Evolutionary conservation across 1,284 basidiomycete genomes (phyloP), one percentile per base, ranked within the genome.

Genomic region (Cryptococcus floricola): DNA sequence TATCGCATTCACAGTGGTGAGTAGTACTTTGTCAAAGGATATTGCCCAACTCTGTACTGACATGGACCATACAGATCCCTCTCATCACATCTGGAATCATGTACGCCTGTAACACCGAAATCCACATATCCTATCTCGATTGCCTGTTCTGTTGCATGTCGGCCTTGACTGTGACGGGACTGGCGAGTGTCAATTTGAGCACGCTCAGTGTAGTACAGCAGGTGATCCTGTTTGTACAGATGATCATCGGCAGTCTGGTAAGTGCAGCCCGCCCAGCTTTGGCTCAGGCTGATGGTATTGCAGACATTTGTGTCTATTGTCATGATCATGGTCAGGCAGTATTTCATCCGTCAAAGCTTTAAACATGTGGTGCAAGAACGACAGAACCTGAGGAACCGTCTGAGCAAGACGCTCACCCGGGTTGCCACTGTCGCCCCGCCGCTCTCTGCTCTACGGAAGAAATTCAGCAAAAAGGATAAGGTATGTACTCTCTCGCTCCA

Each of bases 311-410:
- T 78, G 38, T 76, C 74, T 16, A 62, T 78, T 48, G 58, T 78
- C 50, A 78, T 76, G 73, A 74, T 78, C 52, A 54, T 72, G 18
- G 76, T 78, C 18, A 63, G 77, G 50, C 67, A 70, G 67, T 80
- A 84, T 64, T 91, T 88, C 74, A 91, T 92, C 70, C 83, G 84
- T 2, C 81, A 80, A 63, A 85, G 84, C 66, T 90, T 91, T 67
- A 79, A 83, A 55, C 79, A 87, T 69, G 81, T 90, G 50, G 78
- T 91, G 47, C 79, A 82, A 57, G 79, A 69, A 39, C 81, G 19
- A 78, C 82, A 62, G 73, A 48, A 56, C 7, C 54, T 58, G 43
- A 49, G 50, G n/a, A 70, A 71, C 50, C 63, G 54, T 37, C 39
- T 75, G 5, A 50, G 64, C 18, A 62, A 65, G 50, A 73, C 70